Evolutionary conservation across 2,329 filamentous ascomycete genomes (phyloP).

Genomic region (Aspergillus aculeatinus): DNA sequence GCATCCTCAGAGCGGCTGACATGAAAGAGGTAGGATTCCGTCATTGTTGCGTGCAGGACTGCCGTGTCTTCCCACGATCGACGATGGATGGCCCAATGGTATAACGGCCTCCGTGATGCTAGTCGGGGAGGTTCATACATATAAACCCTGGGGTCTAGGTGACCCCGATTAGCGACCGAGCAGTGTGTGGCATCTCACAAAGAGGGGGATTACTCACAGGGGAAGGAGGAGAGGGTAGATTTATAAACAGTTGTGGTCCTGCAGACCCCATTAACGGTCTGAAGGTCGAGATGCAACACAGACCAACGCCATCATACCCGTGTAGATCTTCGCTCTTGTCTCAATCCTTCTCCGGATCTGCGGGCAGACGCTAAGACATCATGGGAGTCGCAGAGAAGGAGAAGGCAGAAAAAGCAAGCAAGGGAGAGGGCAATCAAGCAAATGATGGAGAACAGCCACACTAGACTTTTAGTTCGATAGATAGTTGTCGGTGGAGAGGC

Average conservation of each 20-base stretch:
- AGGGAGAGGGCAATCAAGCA: slow-evolving; percentile 22
- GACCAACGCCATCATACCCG: slow-evolving; percentile 11
- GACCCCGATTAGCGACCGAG: neutral
- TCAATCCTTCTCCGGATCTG: slow-evolving; percentile 22
- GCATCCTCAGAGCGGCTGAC: slow-evolving; percentile 20
- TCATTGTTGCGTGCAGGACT: slow-evolving; percentile 18
- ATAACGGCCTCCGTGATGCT: slow-evolving; percentile 1
- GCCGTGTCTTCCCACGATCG: neutral
- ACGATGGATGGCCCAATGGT: slow-evolving; percentile 1
- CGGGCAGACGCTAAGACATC: slow-evolving; percentile 19
- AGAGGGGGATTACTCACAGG: slow-evolving; percentile 1
- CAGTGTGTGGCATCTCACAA: slow-evolving; percentile 1
- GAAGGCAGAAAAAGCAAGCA: slow-evolving; percentile 18
- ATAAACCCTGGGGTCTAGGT: slow-evolving; percentile 6
- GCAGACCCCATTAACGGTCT: slow-evolving; percentile 8
- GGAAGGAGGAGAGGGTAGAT: slow-evolving; percentile 11
- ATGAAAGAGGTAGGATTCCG: slow-evolving; percentile 15
- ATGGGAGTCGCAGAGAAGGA: slow-evolving; percentile 8
- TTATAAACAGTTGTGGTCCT: slow-evolving; percentile 18
- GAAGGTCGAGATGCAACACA: slow-evolving; percentile 9
- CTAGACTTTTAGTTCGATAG: slow-evolving; percentile 9
- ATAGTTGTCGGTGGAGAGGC: neutral
- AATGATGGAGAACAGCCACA: slow-evolving; percentile 14
- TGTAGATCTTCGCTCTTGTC: slow-evolving; percentile 20
- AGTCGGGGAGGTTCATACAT: neutral